Base-by-base conservation (phyloP, 805 yeast species). In the Starmera quercuum region DNA sequence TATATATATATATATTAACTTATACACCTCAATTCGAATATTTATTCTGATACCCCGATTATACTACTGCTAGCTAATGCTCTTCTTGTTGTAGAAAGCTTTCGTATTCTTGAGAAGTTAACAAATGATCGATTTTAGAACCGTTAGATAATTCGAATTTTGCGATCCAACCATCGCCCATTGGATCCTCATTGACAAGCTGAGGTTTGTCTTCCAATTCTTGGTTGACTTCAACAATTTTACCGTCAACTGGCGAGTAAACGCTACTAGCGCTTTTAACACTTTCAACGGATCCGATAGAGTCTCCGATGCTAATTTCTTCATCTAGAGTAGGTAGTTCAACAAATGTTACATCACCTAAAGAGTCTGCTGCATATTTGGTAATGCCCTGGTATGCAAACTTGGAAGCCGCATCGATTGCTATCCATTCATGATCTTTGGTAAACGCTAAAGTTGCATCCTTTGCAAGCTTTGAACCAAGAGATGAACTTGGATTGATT, bases 261-360 rank as follows among this genome's bases (percentile, higher is more conserved):
- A 92, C 81, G 54, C 92, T 98, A 44, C 85, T 74, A 19, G 98
- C 97, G 30, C 88, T 75, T 64, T 92, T 92, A 51, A 92, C 98
- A 28, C 87, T 75, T 63, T 92, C 98, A 26, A 92, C 94, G 21
- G 95, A 83, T 6, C 97, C 97, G 54, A 92, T 66, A 11, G 90
- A 66, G 42, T 86, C 97, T 32, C 95, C 94, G 31, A 70, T 68
- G 37, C 66, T 77, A 36, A 80, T 67, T 20, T 53, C 64, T 26
- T 68, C 71, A 26, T 79, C 83, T 26, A 71, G 73, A 46, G 80
- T 88, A 30, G 95, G 95, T 47, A 90, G 69, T 62, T 92, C 98
- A 39, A 88, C 81, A 56, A 71, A 92, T 4, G 97, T 94, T 36
- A 95, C 94, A 61, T 92, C 98, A 29, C 98, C 98, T 40, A 92